A percentile compares a stretch with the other conserved stretches of the same genome.
phyloP scores from a whole-genome alignment of 2,329 filamentous ascomycete genomes.

The Penicillium psychrosexuale region DNA sequence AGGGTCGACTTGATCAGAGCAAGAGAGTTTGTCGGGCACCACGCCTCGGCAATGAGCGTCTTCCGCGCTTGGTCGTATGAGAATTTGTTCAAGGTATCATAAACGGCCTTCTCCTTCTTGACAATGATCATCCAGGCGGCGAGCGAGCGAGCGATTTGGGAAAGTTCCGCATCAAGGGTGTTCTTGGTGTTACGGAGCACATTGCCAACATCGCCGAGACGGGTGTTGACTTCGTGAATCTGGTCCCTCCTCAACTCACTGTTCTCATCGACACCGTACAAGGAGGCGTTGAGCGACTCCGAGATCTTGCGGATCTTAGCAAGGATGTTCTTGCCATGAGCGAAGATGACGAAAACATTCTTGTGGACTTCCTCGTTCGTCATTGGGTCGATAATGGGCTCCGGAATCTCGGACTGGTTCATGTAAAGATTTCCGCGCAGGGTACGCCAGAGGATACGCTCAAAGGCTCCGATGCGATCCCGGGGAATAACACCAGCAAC shows the following conservation, averaged over 20 bases:
- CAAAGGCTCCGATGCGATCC: slow-evolving; percentile 90
- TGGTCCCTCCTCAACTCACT: slow-evolving; percentile 92
- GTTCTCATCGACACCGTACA: slow-evolving; percentile 98
- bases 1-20: slow-evolving; percentile 86
- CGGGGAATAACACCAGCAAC: slow-evolving; percentile 93
- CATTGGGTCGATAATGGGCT: slow-evolving; percentile 84
- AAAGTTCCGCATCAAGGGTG: slow-evolving; percentile 87
- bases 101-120: slow-evolving; percentile 97
- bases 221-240: slow-evolving; percentile 94
- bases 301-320: slow-evolving; percentile 99
- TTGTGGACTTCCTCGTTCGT: slow-evolving; percentile 92
- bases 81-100: slow-evolving; percentile 91
- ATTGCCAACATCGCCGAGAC: slow-evolving; percentile 84
- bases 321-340: slow-evolving; percentile 96
- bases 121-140: slow-evolving; percentile 97
- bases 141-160: slow-evolving; percentile 86
- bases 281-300: slow-evolving; percentile 89
- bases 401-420: slow-evolving; percentile 98
- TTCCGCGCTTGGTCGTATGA: slow-evolving; percentile 95
- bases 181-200: slow-evolving; percentile 93
- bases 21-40: slow-evolving; percentile 91
- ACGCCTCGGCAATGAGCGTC: slow-evolving; percentile 94
- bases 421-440: slow-evolving; percentile 98
- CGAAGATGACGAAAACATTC: slow-evolving; percentile 99
- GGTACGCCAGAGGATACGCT: slow-evolving; percentile 95